phyloP scores from a whole-genome alignment of 129 eudicot genomes.

The Pseudognaphalium luteoalbum region DNA sequence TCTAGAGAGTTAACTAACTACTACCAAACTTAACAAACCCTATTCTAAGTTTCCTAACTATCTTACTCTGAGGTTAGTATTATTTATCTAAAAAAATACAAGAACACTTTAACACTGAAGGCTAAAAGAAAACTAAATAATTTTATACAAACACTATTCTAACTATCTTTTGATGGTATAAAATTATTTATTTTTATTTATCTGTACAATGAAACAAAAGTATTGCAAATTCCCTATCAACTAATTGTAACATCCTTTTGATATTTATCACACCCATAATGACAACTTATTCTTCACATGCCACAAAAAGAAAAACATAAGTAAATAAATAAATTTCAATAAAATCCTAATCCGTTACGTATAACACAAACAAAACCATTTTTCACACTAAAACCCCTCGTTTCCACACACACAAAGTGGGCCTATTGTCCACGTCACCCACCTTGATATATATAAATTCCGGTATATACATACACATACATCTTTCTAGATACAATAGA shows the following conservation, averaged over 20 bases:
- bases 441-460: background rate
- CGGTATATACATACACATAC: background rate
- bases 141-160: too few relatives aligned
- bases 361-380: background rate
- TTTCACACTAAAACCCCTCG: background rate
- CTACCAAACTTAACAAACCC: too few relatives aligned
- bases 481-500: slow-evolving; percentile 1
- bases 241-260: background rate
- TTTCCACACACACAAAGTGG: slow-evolving; percentile 3
- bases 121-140: too few relatives aligned
- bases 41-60: too few relatives aligned
- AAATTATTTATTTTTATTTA: too few relatives aligned
- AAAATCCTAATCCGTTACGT: background rate
- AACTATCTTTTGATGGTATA: too few relatives aligned
- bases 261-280: background rate
- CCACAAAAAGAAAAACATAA: background rate
- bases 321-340: background rate
- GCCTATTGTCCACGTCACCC: slow-evolving; percentile 15
- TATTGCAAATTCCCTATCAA: background rate
- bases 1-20: too few relatives aligned
- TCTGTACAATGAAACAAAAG: too few relatives aligned
- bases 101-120: too few relatives aligned
- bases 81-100: too few relatives aligned
- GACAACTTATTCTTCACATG: background rate
- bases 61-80: too few relatives aligned